Evolutionary conservation across 176 grass and related monocot genomes (phyloP).

Genomic region (Zoysia japonica): DNA sequence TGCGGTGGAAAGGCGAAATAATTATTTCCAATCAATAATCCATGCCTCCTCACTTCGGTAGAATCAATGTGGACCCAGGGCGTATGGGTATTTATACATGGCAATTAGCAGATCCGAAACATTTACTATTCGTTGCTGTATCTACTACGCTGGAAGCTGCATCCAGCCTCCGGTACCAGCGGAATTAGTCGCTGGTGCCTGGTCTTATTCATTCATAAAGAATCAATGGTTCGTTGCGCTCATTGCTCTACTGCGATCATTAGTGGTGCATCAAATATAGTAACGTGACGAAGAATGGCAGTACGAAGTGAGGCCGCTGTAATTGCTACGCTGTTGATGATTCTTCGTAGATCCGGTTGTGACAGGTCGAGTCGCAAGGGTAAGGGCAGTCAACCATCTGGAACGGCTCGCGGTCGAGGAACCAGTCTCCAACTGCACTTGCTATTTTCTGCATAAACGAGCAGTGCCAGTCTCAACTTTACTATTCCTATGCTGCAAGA

Average conservation of each 20-base stretch:
- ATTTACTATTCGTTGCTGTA: not conserved
- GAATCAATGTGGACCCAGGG: not conserved
- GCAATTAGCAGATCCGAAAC: not conserved
- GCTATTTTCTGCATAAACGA: constrained; percentile 53
- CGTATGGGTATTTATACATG: no score
- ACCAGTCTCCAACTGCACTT: constrained; percentile 64
- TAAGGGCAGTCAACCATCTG: constrained; percentile 70
- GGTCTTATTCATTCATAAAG: constrained; percentile 17
- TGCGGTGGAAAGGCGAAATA: no score
- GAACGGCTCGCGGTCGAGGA: constrained; percentile 47
- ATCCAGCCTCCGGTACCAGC: constrained; percentile 14
- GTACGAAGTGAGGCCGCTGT: constrained; percentile 33
- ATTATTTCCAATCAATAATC: not conserved
- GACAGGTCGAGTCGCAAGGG: constrained; percentile 69
- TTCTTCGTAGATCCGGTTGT: constrained; percentile 46
- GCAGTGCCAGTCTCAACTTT: not conserved
- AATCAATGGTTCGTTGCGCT: constrained; percentile 30
- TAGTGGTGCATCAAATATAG: constrained; percentile 33
- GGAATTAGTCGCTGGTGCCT: constrained; percentile 18
- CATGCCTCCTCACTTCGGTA: not conserved
- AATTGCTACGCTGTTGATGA: constrained; percentile 51
- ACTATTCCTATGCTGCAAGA: no score
- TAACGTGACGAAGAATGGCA: constrained; percentile 35
- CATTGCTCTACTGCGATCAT: constrained; percentile 29
- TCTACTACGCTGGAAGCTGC: not conserved